phyloP scores from a whole-genome alignment of 2,329 filamentous ascomycete species.

The Aspergillus sp. region DNA sequence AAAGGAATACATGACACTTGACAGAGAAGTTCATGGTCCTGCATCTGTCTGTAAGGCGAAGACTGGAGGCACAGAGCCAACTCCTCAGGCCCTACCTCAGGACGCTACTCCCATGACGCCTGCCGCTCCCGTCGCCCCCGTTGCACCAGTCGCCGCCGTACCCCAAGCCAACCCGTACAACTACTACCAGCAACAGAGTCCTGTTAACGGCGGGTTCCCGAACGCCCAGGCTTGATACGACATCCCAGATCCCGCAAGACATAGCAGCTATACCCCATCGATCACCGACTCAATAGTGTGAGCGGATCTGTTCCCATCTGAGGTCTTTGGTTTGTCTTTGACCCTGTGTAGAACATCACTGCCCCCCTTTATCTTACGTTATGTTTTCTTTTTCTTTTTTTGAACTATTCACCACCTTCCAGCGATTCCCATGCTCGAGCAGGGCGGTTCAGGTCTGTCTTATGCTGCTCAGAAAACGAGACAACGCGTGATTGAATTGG shows the following conservation, averaged over 20 bases:
- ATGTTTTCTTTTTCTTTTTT: constrained; percentile 5
- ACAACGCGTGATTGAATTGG: constrained; percentile 24
- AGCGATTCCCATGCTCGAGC: constrained; percentile 25
- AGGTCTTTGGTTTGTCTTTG: constrained; percentile 3
- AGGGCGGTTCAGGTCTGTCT: constrained; percentile 5
- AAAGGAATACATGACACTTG: constrained; percentile 79
- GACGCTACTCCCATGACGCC: constrained; percentile 11
- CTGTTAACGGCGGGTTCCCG: constrained; percentile 27
- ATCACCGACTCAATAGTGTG: constrained; percentile 1
- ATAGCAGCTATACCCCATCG: background rate
- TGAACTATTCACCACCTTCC: constrained; percentile 23
- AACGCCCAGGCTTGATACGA: constrained; percentile 13
- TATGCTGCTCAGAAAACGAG: constrained; percentile 17
- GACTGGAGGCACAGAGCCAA: constrained; percentile 21
- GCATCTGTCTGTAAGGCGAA: constrained; percentile 38
- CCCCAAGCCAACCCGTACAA: constrained; percentile 27
- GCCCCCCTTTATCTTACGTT: constrained; percentile 2
- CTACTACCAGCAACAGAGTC: constrained; percentile 33
- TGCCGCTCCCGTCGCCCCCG: constrained; percentile 14
- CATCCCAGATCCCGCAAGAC: background rate
- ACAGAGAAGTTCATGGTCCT: constrained; percentile 79
- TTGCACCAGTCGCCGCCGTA: constrained; percentile 16
- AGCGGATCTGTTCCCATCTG: background rate
- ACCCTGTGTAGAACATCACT: constrained; percentile 14
- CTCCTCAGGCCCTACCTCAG: constrained; percentile 21